Conservation (phyloP, 805 yeast species). For the Candida patagonica region DNA sequence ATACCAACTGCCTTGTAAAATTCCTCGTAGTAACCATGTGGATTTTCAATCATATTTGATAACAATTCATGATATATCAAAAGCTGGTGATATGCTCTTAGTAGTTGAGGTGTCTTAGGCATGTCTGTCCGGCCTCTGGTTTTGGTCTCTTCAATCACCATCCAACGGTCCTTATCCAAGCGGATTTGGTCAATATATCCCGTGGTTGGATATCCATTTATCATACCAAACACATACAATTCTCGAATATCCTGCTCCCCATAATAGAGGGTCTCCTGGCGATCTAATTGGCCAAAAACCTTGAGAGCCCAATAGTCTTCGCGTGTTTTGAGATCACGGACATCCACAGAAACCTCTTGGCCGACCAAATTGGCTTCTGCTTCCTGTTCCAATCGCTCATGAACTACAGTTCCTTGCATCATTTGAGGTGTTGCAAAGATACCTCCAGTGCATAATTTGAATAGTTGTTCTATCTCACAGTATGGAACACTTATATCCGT, state of each 20-base stretch:
- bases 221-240: slow-evolving; percentile 21
- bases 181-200: slow-evolving; percentile 24
- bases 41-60: slow-evolving; percentile 7
- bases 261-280: slow-evolving; percentile 6
- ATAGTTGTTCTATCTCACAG: slow-evolving; percentile 21
- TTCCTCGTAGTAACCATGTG: slow-evolving; percentile 3
- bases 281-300: slow-evolving; percentile 10
- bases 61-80: slow-evolving; percentile 21
- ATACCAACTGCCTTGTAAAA: slow-evolving; percentile 7
- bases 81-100: slow-evolving; percentile 28
- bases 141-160: slow-evolving; percentile 24
- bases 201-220: slow-evolving; percentile 15
- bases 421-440: slow-evolving; percentile 11
- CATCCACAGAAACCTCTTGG: not conserved
- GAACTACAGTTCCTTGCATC: slow-evolving; percentile 17
- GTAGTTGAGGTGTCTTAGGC: slow-evolving; percentile 15
- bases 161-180: slow-evolving; percentile 4
- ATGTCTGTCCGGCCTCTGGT: slow-evolving; percentile 13
- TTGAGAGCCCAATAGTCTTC: slow-evolving; percentile 17
- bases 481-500: slow-evolving; percentile 18
- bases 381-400: slow-evolving; percentile 13
- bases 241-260: slow-evolving; percentile 18
- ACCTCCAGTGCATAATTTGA: slow-evolving; percentile 6
- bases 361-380: slow-evolving; percentile 2
- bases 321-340: not conserved